phyloP scores from a whole-genome alignment of 2,329 filamentous ascomycete species.

The Podosphaera xanthii region DNA sequence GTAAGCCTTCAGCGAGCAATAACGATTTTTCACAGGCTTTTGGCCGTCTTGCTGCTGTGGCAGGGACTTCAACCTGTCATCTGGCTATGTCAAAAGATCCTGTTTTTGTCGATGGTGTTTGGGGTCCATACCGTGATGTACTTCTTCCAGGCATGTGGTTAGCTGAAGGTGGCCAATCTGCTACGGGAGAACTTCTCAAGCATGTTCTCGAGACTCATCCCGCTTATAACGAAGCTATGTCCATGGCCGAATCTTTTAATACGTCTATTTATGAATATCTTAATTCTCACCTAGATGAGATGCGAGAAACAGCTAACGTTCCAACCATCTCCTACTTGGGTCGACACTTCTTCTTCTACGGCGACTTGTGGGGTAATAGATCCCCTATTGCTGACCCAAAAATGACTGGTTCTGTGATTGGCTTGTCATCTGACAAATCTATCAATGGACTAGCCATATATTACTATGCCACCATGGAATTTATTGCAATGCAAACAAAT shows the following conservation, averaged over 20 bases:
- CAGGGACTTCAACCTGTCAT: conserved; percentile 92
- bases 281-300: conserved; percentile 61
- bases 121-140: conserved; percentile 92
- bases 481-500: conserved; percentile 87
- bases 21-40: conserved; percentile 89
- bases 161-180: conserved; percentile 89
- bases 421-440: conserved; percentile 66
- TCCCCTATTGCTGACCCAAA: conserved; percentile 78
- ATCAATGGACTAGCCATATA: conserved; percentile 71
- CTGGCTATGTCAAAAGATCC: conserved; percentile 84
- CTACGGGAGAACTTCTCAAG: conserved; percentile 81
- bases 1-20: conserved; percentile 43
- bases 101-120: conserved; percentile 85
- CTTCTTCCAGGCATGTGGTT: conserved; percentile 86
- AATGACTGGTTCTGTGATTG: conserved; percentile 81
- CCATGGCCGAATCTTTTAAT: conserved; percentile 58
- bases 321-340: conserved; percentile 68
- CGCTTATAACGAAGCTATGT: conserved; percentile 59
- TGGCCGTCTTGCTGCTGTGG: conserved; percentile 76
- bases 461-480: conserved; percentile 95
- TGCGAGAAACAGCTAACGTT: conserved; percentile 44
- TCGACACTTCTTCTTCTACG: conserved; percentile 96
- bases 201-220: conserved; percentile 91
- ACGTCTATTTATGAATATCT: conserved; percentile 89
- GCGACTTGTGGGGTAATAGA: conserved; percentile 89